phyloP scores from a whole-genome alignment of 192 early-diverging fungal genomes.

The Entophlyctis luteolus region DNA sequence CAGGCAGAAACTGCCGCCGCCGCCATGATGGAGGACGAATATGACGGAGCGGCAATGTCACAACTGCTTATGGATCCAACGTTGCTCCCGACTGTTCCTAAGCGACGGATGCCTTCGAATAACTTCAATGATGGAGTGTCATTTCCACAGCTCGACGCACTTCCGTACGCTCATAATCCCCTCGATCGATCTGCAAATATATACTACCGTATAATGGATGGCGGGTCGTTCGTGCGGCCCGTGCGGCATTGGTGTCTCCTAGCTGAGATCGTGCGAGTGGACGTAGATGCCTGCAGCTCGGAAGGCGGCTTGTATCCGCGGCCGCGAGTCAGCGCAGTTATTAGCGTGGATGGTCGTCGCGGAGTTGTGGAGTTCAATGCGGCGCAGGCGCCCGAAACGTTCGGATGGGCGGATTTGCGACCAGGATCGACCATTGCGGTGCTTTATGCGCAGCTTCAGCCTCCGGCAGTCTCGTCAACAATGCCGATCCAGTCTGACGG shows the following conservation, averaged over 20 bases:
- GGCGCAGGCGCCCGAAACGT: not conserved
- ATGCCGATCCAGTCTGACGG: not conserved
- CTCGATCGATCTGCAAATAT: not conserved
- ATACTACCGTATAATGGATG: not conserved
- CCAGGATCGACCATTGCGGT: conserved; percentile 7
- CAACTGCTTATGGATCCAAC: no score
- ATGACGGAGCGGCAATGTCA: no score
- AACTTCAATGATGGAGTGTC: not conserved
- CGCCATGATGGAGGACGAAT: no score
- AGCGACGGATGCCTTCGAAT: no score
- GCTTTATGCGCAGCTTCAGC: conserved; percentile 3
- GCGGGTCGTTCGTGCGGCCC: not conserved
- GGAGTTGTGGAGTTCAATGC: conserved; percentile 3
- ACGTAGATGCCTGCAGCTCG: not conserved
- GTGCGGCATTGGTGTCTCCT: conserved; percentile 16
- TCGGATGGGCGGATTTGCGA: conserved; percentile 12
- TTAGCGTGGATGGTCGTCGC: not conserved
- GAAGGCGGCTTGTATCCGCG: not conserved
- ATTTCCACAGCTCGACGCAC: not conserved
- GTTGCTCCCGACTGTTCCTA: no score
- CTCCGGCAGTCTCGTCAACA: no score
- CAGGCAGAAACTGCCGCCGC: no score
- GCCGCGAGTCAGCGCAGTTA: not conserved
- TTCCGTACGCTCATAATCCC: not conserved
- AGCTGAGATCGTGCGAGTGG: not conserved